Percentiles rank a stretch among this genome's conserved stretches.
Evolutionary conservation across 169 alveolate species (phyloP).

Genomic region (Eimeria falciformis): DNA sequence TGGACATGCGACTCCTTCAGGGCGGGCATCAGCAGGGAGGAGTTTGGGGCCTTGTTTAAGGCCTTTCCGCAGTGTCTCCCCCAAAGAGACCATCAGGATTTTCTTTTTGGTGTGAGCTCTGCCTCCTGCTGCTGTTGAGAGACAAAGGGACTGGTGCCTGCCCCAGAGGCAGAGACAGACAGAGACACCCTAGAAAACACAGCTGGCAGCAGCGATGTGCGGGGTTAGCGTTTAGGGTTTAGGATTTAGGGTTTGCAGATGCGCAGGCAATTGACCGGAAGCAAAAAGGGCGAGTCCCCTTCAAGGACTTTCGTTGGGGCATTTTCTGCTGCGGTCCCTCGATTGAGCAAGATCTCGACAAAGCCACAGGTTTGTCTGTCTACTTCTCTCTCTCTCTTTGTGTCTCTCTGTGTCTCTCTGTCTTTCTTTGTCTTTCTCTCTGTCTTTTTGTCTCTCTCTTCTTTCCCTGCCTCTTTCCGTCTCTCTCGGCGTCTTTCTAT

Average conservation of each 20-base stretch:
- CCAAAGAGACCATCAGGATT: conserved; percentile 3
- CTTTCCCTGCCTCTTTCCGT: too few relatives aligned
- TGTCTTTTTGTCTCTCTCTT: neutral
- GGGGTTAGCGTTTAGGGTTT: neutral
- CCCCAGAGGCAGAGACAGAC: too few relatives aligned
- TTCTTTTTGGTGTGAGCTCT: conserved; percentile 25
- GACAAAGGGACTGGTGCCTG: too few relatives aligned
- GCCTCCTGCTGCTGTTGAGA: neutral
- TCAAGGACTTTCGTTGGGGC: conserved; percentile 28
- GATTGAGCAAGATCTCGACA: neutral
- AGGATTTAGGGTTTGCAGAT: too few relatives aligned
- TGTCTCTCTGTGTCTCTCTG: neutral
- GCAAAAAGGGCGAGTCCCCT: neutral
- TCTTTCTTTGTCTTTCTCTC: neutral
- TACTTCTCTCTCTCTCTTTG: neutral
- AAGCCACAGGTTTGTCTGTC: neutral
- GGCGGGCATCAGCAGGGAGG: neutral
- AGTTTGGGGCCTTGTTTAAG: neutral
- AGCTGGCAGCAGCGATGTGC: neutral
- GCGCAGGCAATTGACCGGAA: conserved; percentile 23
- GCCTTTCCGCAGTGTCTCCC: conserved; percentile 50
- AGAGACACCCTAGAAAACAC: too few relatives aligned
- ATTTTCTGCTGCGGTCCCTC: neutral
- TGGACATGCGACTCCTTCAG: too few relatives aligned
- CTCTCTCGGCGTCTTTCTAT: too few relatives aligned